Percentiles rank a stretch among this genome's conserved stretches.
phyloP scores from a whole-genome alignment of 1,284 basidiomycete species.

The Ceratobasidium sp. region DNA sequence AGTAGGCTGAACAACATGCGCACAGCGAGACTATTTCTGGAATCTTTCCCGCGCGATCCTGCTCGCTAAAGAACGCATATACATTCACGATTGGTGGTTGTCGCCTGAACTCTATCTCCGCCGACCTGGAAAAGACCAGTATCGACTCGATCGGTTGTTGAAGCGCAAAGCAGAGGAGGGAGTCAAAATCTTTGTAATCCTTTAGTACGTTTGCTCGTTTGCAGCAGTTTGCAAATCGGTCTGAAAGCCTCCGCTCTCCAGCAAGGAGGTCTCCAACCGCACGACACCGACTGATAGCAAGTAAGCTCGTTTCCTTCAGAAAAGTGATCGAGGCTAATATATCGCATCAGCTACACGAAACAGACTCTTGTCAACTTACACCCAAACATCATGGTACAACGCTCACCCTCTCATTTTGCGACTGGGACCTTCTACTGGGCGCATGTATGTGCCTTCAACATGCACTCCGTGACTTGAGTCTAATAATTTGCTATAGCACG shows the following conservation, averaged over 20 bases:
- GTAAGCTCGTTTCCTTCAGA: slow-evolving; percentile 54
- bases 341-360: slow-evolving; percentile 81
- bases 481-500: slow-evolving; percentile 68
- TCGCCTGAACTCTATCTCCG: slow-evolving; percentile 89
- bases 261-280: slow-evolving; percentile 96
- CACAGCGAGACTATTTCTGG: slow-evolving; percentile 97
- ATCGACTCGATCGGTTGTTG: slow-evolving; percentile 87
- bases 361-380: slow-evolving; percentile 85
- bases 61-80: slow-evolving; percentile 87
- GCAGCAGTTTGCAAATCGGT: background rate
- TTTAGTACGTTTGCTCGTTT: slow-evolving; percentile 68
- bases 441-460: slow-evolving; percentile 64
- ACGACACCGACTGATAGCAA: slow-evolving; percentile 94
- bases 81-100: slow-evolving; percentile 97
- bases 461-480: background rate
- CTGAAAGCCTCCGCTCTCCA: slow-evolving; percentile 47
- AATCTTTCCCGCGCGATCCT: slow-evolving; percentile 93
- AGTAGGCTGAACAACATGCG: slow-evolving; percentile 30
- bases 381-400: slow-evolving; percentile 94
- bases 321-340: background rate
- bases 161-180: slow-evolving; percentile 95
- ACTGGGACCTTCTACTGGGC: slow-evolving; percentile 99
- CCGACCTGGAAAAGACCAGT: slow-evolving; percentile 82
- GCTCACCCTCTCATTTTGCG: slow-evolving; percentile 96
- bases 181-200: slow-evolving; percentile 95